Conservation (phyloP, 139 green algal species). For the Limnomonas spitsbergensis region DNA sequence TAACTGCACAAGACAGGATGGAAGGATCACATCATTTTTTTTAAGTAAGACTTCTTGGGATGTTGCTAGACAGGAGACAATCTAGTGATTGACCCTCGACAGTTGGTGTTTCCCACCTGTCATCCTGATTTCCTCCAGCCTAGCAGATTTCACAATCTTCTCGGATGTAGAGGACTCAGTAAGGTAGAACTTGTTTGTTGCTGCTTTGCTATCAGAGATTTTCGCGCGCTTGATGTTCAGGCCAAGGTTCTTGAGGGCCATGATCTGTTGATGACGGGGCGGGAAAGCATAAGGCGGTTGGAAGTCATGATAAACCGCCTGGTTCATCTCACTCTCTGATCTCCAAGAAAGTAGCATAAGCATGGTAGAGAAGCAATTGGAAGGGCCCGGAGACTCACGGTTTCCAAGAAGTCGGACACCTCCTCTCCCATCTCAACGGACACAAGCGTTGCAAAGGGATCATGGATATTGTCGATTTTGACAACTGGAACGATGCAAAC, state of each 20-base stretch:
- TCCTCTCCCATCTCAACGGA: conserved; percentile 77
- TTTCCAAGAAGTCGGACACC: conserved; percentile 84
- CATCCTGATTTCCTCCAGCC: conserved; percentile 86
- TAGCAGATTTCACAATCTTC: conserved; percentile 75
- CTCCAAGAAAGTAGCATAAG: no score
- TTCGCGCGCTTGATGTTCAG: conserved; percentile 88
- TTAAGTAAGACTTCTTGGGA: no score
- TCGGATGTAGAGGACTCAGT: conserved; percentile 77
- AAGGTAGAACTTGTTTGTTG: conserved; percentile 78
- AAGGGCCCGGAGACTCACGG: no score
- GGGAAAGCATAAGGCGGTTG: no score
- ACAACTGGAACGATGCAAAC: conserved; percentile 47
- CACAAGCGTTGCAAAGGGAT: conserved; percentile 84
- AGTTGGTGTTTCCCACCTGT: conserved; percentile 36
- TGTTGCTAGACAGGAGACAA: background rate
- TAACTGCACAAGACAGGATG: conserved; percentile 42
- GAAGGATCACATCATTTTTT: no score
- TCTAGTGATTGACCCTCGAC: background rate
- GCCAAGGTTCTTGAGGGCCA: conserved; percentile 79
- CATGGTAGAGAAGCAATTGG: no score
- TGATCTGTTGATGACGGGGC: conserved; percentile 70
- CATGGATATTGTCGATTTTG: conserved; percentile 90
- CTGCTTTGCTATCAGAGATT: conserved; percentile 34
- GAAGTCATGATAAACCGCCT: no score
- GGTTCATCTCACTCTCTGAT: no score